Conservation (phyloP, 2,329 filamentous ascomycete genomes). For the Didymellaceae sp. region DNA sequence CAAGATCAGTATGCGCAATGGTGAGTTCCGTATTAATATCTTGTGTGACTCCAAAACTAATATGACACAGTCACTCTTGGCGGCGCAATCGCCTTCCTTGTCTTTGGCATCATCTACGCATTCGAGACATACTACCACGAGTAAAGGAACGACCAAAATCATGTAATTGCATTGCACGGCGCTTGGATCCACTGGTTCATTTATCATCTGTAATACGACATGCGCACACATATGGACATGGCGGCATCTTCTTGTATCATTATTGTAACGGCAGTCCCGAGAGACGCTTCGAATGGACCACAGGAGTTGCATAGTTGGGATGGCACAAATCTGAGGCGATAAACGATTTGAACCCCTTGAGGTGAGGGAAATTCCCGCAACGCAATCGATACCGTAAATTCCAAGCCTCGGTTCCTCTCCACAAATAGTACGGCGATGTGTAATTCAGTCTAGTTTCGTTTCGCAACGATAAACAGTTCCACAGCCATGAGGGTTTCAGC, state of each 20-base stretch:
- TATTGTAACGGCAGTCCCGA: constrained; percentile 7
- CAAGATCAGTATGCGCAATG: constrained; percentile 91
- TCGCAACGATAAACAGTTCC: constrained; percentile 7
- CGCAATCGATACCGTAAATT: neutral
- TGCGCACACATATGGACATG: constrained; percentile 6
- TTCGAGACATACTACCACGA: constrained; percentile 73
- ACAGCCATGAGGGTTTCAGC: neutral
- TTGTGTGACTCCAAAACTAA: constrained; percentile 29
- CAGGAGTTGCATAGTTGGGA: constrained; percentile 7
- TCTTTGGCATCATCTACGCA: constrained; percentile 92
- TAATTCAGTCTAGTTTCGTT: too few relatives aligned
- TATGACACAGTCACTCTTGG: constrained; percentile 78
- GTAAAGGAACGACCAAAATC: constrained; percentile 27
- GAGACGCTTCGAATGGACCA: constrained; percentile 1
- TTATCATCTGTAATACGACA: constrained; percentile 28
- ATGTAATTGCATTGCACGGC: constrained; percentile 31
- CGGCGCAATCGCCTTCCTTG: constrained; percentile 85
- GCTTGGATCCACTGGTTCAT: constrained; percentile 21
- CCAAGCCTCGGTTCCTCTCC: neutral
- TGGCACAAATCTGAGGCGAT: neutral
- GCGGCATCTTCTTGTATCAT: constrained; percentile 11
- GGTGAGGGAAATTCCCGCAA: neutral
- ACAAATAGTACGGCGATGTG: neutral
- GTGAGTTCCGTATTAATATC: constrained; percentile 63
- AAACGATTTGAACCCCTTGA: too few relatives aligned